These are phyloP conservation scores for Ustanciosporium gigantosporum DNA, from an alignment of 1,284 basidiomycete species.

Conservation along the genomic window DNA sequence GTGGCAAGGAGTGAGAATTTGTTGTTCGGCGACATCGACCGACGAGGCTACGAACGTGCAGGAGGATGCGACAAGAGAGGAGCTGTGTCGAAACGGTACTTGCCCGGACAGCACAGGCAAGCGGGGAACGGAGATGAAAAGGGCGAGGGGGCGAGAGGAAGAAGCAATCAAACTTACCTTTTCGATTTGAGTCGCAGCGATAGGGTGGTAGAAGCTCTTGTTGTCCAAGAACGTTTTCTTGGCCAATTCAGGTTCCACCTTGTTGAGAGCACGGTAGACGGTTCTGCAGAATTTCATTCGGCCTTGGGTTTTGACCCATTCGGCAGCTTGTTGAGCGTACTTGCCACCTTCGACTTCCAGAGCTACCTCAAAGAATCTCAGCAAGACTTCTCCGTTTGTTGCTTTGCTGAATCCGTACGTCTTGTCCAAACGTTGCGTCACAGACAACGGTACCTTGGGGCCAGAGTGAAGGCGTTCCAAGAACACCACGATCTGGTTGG, in stretches of 20 bases:
- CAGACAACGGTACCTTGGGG: slow-evolving; percentile 54
- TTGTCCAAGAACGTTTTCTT: slow-evolving; percentile 66
- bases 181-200: slow-evolving; percentile 55
- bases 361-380: slow-evolving; percentile 65
- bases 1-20: too few relatives aligned
- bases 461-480: slow-evolving; percentile 63
- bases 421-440: slow-evolving; percentile 62
- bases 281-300: slow-evolving; percentile 64
- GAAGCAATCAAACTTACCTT: slow-evolving; percentile 46
- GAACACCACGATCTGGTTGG: slow-evolving; percentile 63
- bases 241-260: slow-evolving; percentile 71
- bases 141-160: not conserved
- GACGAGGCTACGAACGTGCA: too few relatives aligned
- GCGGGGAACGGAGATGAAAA: too few relatives aligned
- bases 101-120: too few relatives aligned
- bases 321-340: slow-evolving; percentile 64
- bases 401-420: slow-evolving; percentile 62
- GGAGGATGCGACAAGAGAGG: not conserved
- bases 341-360: slow-evolving; percentile 62
- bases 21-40: too few relatives aligned
- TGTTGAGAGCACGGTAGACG: slow-evolving; percentile 63
- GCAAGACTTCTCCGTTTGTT: slow-evolving; percentile 64
- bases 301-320: slow-evolving; percentile 65
- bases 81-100: not conserved
- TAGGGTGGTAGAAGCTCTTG: slow-evolving; percentile 65